Evolutionary conservation across 108 stramenopile species (phyloP).

Genomic region (Cyclotella cryptica): DNA sequence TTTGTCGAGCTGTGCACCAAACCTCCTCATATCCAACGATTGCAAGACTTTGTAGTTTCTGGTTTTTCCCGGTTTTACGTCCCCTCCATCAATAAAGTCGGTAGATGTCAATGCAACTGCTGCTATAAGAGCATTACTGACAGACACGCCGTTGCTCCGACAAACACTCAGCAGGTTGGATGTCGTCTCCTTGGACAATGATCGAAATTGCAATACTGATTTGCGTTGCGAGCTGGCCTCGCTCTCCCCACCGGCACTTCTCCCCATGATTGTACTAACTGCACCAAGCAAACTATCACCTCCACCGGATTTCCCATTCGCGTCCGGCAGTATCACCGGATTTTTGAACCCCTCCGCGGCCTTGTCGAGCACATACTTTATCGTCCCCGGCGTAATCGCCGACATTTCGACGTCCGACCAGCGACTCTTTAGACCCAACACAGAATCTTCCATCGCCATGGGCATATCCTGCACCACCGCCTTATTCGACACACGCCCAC

Average conservation of each 20-base stretch:
- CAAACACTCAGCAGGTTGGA: conserved; percentile 64
- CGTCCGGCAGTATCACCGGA: conserved; percentile 87
- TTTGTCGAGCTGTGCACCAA: conserved; percentile 73
- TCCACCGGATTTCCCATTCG: conserved; percentile 38
- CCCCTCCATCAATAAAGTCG: conserved; percentile 78
- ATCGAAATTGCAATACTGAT: conserved; percentile 70
- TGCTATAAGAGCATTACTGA: conserved; percentile 85
- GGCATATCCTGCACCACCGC: conserved; percentile 64
- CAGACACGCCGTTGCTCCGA: conserved; percentile 69
- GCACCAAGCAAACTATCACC: conserved; percentile 65
- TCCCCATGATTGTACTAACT: conserved; percentile 77
- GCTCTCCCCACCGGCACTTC: conserved; percentile 79
- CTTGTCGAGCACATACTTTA: conserved; percentile 78
- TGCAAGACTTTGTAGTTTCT: conserved; percentile 90
- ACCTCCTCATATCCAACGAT: conserved; percentile 87
- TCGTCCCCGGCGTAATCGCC: conserved; percentile 58
- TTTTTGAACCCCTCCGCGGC: conserved; percentile 78
- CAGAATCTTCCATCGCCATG: conserved; percentile 78
- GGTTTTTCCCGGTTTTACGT: conserved; percentile 45
- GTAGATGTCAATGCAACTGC: conserved; percentile 74
- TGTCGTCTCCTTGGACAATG: conserved; percentile 63
- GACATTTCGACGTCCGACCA: conserved; percentile 57
- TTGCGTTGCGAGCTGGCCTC: conserved; percentile 52
- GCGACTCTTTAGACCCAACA: conserved; percentile 60
- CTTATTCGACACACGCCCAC: conserved; percentile 32